Evolutionary conservation across 2,329 filamentous ascomycete species (phyloP).

Genomic region (Fonsecaea pedrosoi): DNA sequence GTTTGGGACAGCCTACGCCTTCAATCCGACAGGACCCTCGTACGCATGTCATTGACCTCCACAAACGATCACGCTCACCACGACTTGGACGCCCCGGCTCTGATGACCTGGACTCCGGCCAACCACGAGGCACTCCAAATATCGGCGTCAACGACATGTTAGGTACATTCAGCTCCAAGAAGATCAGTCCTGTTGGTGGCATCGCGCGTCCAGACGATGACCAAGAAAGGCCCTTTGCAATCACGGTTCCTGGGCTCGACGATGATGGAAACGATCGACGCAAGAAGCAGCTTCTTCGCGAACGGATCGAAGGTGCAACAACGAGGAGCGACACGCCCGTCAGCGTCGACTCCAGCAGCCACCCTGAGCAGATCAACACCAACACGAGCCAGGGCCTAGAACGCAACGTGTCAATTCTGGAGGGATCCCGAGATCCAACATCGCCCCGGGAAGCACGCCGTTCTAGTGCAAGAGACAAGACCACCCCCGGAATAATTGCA

Average conservation of each 20-base stretch:
- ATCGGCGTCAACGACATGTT: constrained; percentile 40
- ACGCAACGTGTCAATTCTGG: constrained; percentile 21
- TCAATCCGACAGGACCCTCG: constrained; percentile 7
- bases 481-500: constrained; percentile 40
- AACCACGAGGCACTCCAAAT: background rate
- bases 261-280: constrained; percentile 16
- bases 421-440: background rate
- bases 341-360: constrained; percentile 19
- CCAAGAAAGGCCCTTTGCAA: constrained; percentile 48
- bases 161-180: constrained; percentile 46
- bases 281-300: constrained; percentile 8
- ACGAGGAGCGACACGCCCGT: constrained; percentile 26
- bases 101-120: constrained; percentile 37
- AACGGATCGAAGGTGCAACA: constrained; percentile 7
- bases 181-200: constrained; percentile 39
- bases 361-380: constrained; percentile 1
- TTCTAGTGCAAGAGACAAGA: constrained; percentile 40
- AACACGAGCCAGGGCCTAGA: constrained; percentile 6
- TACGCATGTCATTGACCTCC: constrained; percentile 45
- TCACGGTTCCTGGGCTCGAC: constrained; percentile 44
- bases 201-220: constrained; percentile 45
- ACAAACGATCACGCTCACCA: constrained; percentile 49
- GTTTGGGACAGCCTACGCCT: background rate
- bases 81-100: constrained; percentile 41
- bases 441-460: constrained; percentile 2